Evolutionary conservation across 75 land plant genomes (phyloP).

Genomic region (Chamaecyparis obtusa): DNA sequence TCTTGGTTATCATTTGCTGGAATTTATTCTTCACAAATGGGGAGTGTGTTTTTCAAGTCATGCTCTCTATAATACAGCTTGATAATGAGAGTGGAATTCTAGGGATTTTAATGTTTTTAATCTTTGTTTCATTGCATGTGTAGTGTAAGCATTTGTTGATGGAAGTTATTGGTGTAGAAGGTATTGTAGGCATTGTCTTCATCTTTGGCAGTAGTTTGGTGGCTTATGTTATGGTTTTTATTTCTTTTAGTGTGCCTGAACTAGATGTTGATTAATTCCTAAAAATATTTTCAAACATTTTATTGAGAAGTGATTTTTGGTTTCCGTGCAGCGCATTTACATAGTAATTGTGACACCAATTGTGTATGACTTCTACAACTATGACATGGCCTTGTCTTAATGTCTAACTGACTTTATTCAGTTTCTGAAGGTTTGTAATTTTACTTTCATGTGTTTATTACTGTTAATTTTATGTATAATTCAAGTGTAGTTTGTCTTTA

Average conservation of each 20-base stretch:
- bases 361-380: slow-evolving; percentile 78
- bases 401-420: slow-evolving; percentile 46
- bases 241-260: not conserved
- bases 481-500: not conserved
- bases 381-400: slow-evolving; percentile 51
- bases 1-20: not conserved
- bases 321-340: slow-evolving; percentile 47
- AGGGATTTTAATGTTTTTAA: not conserved
- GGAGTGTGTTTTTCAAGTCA: not conserved
- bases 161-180: slow-evolving; percentile 48
- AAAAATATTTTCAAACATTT: not conserved
- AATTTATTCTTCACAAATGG: not conserved
- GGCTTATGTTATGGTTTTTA: slow-evolving; percentile 60
- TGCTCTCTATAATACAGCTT: not conserved
- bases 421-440: slow-evolving; percentile 51
- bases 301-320: not conserved
- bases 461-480: not conserved
- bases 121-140: not conserved
- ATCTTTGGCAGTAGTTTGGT: slow-evolving; percentile 61
- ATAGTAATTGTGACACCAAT: slow-evolving; percentile 53
- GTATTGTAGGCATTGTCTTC: slow-evolving; percentile 57
- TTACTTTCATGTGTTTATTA: not conserved
- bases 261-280: not conserved
- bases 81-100: not conserved
- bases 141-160: slow-evolving; percentile 52